Evolutionary conservation across 306 rosid genomes (phyloP).

Genomic region (Lablab purpureus): DNA sequence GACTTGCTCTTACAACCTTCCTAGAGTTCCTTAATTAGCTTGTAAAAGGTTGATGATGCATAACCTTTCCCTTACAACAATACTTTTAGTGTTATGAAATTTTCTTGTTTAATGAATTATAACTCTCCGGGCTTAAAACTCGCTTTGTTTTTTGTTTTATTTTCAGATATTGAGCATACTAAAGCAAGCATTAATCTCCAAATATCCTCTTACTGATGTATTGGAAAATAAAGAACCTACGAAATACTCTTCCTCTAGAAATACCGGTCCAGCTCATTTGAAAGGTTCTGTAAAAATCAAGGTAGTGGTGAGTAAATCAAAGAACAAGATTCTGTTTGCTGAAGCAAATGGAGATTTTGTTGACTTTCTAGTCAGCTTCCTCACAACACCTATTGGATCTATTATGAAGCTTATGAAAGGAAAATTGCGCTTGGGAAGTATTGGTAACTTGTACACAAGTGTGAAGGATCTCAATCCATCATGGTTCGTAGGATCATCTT

Average conservation of each 20-base stretch:
- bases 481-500: neutral
- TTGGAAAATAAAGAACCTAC: constrained; percentile 11
- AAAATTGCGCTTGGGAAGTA: neutral
- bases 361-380: constrained; percentile 43
- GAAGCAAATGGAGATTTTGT: constrained; percentile 44
- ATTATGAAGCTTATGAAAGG: neutral
- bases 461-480: neutral
- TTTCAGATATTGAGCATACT: neutral
- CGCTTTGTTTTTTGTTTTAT: neutral
- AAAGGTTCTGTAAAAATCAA: neutral
- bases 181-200: neutral
- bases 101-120: neutral
- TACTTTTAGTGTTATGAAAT: neutral
- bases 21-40: too few species aligned
- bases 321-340: constrained; percentile 28
- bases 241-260: constrained; percentile 22
- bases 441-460: constrained; percentile 20
- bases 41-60: too few species aligned
- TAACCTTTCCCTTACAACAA: too few species aligned
- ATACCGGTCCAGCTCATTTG: neutral
- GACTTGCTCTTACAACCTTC: neutral
- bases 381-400: constrained; percentile 18
- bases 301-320: constrained; percentile 38
- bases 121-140: neutral
- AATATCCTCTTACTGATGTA: constrained; percentile 38